Percentiles rank a stretch among this genome's conserved stretches.
Evolutionary conservation across 176 grass and related monocot species (phyloP).

Genomic region (Cenchrus americanus): DNA sequence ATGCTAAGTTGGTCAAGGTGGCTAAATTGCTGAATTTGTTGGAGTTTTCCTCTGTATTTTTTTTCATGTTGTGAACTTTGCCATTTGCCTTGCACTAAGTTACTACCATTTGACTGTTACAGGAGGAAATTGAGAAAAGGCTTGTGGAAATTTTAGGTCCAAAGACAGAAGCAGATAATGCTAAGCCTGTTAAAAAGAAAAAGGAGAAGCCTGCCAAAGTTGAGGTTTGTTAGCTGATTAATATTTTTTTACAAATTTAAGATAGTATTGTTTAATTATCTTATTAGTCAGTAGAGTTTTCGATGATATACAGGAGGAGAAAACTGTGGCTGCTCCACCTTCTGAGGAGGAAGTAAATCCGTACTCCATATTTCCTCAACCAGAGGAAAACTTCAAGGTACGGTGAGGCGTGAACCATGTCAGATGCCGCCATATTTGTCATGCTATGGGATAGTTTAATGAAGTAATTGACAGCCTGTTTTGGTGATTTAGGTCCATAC

Average conservation of each 20-base stretch:
- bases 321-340: constrained; percentile 50
- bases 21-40: not conserved
- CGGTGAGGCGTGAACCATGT: not conserved
- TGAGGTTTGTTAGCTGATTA: constrained; percentile 58
- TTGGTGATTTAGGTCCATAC: constrained; percentile 74
- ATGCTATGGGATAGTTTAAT: not conserved
- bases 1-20: constrained; percentile 93
- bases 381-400: constrained; percentile 94
- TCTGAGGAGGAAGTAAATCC: constrained; percentile 94
- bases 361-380: constrained; percentile 85
- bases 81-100: constrained; percentile 24
- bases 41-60: not conserved
- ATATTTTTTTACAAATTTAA: not conserved
- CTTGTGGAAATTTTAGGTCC: constrained; percentile 82
- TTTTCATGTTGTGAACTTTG: constrained; percentile 17
- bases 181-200: constrained; percentile 89
- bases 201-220: constrained; percentile 87
- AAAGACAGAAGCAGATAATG: constrained; percentile 86
- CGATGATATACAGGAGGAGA: constrained; percentile 63
- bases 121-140: constrained; percentile 84
- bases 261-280: constrained; percentile 20
- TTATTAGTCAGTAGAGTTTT: constrained; percentile 19
- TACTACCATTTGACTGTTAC: constrained; percentile 4
- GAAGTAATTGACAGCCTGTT: constrained; percentile 3
- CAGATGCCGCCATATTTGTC: not conserved